These are phyloP conservation scores for Auriculariales sp. DNA, from an alignment of 768 basidiomycete genomes.

Conservation along the genomic window DNA sequence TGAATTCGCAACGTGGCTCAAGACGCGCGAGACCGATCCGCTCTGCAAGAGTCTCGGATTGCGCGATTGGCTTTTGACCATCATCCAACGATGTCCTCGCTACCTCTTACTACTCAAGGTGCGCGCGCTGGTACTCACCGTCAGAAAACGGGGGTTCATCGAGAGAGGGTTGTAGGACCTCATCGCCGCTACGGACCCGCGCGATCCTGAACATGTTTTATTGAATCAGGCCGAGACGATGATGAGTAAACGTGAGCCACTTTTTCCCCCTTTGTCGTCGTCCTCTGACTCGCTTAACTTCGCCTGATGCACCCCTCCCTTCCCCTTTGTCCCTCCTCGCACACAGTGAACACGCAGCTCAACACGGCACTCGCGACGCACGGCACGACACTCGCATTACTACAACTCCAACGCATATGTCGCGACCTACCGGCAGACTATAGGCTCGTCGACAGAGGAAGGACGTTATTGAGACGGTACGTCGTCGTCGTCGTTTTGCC, in stretches of 20 bases:
- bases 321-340: background rate
- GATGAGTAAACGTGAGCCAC: constrained; percentile 55
- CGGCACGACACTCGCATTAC: constrained; percentile 55
- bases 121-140: background rate
- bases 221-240: constrained; percentile 46
- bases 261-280: background rate
- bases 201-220: constrained; percentile 52
- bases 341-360: constrained; percentile 56
- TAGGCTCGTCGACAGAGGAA: constrained; percentile 66
- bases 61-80: constrained; percentile 73
- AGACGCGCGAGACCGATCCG: constrained; percentile 49
- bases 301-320: constrained; percentile 4
- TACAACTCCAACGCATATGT: constrained; percentile 69
- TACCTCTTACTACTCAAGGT: constrained; percentile 66
- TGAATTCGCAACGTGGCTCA: constrained; percentile 48
- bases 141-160: background rate
- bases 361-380: constrained; percentile 71
- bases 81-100: constrained; percentile 78
- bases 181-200: constrained; percentile 44
- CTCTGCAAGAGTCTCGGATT: constrained; percentile 62
- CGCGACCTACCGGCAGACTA: constrained; percentile 58
- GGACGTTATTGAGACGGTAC: constrained; percentile 64
- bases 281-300: background rate
- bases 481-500: too few species aligned
- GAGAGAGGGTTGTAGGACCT: constrained; percentile 31